Evolutionary conservation across 2,329 filamentous ascomycete genomes (phyloP), one percentile per base, ranked within the genome.

Genomic region (Eutypella sp.): DNA sequence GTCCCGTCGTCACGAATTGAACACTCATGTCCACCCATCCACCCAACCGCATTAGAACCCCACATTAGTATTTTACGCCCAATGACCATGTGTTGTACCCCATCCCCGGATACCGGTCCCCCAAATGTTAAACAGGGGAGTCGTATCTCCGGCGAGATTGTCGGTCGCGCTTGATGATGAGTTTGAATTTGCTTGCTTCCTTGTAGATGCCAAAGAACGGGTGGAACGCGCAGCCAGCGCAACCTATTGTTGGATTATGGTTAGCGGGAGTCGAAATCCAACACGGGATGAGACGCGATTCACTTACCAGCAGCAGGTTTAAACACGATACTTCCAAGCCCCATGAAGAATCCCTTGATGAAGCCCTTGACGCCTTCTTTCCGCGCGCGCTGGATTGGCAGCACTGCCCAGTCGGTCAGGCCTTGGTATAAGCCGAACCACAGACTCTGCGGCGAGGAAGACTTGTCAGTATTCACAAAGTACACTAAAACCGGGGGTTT

Each of bases 171-270:
- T 50, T 52, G 36, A 56, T 45, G 22, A 36, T 34, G 11, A 56
- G 19, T 34, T 54, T 54, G 33, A 54, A 47, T 41, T 54, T 52
- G 1, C 49, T 39, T 10, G 39, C 48, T 39, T 56, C 53, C 31
- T 52, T 56, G 29, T 56, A 56, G 44, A 56, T 48, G 3, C 53
- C 53, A 24, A 42, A 56, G 18, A 54, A 45, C 11, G 53, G 51
- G 25, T 54, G 51, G 8, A 25, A 18, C 6, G 38, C 42, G 22
- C 50, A 46, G 5, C 51, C 53, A 19, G 49, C 40, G 13, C 11
- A n/a, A 13, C 46, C 53, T 55, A 16, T n/a, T 20, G n/a, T 15
- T 25, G n/a, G n/a, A n/a, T n/a, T n/a, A n/a, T n/a, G n/a, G 40
- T 52, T 45, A 55, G 49, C 31, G 34, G 16, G 13, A n/a, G 13